Evolutionary conservation across 202 grass and related monocot species (phyloP).

Genomic region (Digitaria exilis): DNA sequence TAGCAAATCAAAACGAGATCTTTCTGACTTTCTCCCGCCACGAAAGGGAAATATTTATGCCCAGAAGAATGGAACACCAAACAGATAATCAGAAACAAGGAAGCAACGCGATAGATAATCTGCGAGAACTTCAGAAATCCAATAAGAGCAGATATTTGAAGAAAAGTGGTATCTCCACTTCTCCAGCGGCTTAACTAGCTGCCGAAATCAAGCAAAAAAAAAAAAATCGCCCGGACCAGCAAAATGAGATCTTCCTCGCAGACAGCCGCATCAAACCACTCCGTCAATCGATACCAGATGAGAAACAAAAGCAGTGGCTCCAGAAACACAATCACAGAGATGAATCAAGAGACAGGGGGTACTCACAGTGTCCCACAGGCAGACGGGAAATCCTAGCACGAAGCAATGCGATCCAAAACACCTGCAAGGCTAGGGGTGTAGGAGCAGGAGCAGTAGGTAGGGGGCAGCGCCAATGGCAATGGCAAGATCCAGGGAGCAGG

Average conservation of each 20-base stretch:
- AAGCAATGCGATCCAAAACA: constrained; percentile 36
- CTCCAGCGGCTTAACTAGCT: constrained; percentile 10
- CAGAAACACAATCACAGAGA: neutral
- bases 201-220: constrained; percentile 34
- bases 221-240: constrained; percentile 33
- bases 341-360: constrained; percentile 28
- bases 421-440: constrained; percentile 17
- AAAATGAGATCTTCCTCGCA: constrained; percentile 47
- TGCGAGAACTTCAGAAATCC: neutral
- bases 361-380: constrained; percentile 41
- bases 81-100: constrained; percentile 1
- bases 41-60: neutral
- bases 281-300: constrained; percentile 36
- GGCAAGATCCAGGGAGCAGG: constrained; percentile 51
- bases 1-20: constrained; percentile 52
- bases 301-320: constrained; percentile 28
- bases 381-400: constrained; percentile 22
- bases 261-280: constrained; percentile 24
- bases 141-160: constrained; percentile 1
- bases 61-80: neutral
- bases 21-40: constrained; percentile 29
- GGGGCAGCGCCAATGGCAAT: constrained; percentile 49
- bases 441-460: constrained; percentile 37
- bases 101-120: neutral
- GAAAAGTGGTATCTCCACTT: neutral